phyloP scores from a whole-genome alignment of 2,329 filamentous ascomycete genomes.

The Dryadomyces quercivorus region DNA sequence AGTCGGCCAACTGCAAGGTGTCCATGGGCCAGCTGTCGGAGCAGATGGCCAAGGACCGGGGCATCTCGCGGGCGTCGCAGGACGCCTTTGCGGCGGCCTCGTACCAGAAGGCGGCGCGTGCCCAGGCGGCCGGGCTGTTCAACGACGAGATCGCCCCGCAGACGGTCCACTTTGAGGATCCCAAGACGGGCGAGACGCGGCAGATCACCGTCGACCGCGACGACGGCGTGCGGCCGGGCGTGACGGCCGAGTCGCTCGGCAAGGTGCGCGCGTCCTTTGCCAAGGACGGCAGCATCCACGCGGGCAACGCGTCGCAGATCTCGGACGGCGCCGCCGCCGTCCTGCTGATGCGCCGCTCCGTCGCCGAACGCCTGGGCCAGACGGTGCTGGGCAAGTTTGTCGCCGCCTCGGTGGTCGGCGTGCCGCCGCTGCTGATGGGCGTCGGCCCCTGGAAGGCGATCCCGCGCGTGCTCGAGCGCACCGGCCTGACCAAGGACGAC shows the following conservation, averaged over 20 bases:
- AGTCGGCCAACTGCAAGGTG: constrained; percentile 92
- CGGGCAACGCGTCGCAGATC: constrained; percentile 91
- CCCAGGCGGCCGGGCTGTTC: constrained; percentile 83
- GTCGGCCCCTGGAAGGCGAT: constrained; percentile 93
- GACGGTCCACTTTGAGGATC: constrained; percentile 77
- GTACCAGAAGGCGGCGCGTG: constrained; percentile 79
- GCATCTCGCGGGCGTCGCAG: constrained; percentile 59
- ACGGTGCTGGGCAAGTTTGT: constrained; percentile 88
- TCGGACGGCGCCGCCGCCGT: constrained; percentile 93
- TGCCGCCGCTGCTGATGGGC: constrained; percentile 90
- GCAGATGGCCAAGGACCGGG: constrained; percentile 81
- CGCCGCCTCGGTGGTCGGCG: constrained; percentile 71
- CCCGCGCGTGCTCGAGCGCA: constrained; percentile 78
- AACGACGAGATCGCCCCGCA: constrained; percentile 82
- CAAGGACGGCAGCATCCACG: constrained; percentile 82
- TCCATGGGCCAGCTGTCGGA: constrained; percentile 92
- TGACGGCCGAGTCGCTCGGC: constrained; percentile 75
- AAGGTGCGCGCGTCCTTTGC: constrained; percentile 89
- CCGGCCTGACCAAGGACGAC: constrained; percentile 75
- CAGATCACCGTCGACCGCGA: constrained; percentile 74
- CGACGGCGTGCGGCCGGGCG: constrained; percentile 74
- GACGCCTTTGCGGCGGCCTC: constrained; percentile 90
- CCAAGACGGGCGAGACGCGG: constrained; percentile 77
- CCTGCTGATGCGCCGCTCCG: constrained; percentile 87
- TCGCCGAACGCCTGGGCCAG: constrained; percentile 78